A percentile compares a stretch with the other conserved stretches of the same genome.
Conservation (phyloP, 2,329 filamentous ascomycete species). For the Graphium sp. region DNA sequence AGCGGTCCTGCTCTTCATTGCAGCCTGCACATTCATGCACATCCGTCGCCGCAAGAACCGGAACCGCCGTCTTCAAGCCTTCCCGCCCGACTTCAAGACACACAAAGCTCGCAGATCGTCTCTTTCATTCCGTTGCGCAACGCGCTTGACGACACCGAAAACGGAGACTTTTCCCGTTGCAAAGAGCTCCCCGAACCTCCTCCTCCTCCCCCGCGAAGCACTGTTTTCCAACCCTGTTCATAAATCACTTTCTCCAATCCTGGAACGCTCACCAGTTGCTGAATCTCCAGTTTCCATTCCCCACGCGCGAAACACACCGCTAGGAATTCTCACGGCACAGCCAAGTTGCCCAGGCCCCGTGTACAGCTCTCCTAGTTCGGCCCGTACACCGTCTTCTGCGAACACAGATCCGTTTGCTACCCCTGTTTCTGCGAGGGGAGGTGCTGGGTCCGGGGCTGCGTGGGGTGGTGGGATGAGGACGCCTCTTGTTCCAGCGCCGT, state of each 20-base stretch:
- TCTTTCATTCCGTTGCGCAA: conserved; percentile 33
- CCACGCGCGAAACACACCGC: neutral
- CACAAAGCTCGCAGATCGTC: conserved; percentile 20
- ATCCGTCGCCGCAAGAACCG: conserved; percentile 23
- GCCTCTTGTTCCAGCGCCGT: too few species aligned
- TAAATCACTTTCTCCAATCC: too few species aligned
- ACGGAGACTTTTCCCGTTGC: too few species aligned
- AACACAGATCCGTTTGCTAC: too few species aligned
- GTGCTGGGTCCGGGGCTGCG: too few species aligned
- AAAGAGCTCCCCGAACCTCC: conserved; percentile 13
- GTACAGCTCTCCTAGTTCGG: too few species aligned
- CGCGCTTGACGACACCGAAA: conserved; percentile 22
- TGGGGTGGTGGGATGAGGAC: too few species aligned
- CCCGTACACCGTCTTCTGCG: too few species aligned
- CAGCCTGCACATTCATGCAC: conserved; percentile 24
- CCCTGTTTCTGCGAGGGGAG: too few species aligned
- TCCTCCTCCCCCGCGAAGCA: conserved; percentile 3
- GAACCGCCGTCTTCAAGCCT: conserved; percentile 17
- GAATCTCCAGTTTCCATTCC: neutral
- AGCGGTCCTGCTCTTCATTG: conserved; percentile 17
- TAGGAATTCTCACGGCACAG: too few species aligned
- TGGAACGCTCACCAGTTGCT: too few species aligned
- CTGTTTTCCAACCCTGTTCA: conserved; percentile 7
- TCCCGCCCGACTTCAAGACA: conserved; percentile 11
- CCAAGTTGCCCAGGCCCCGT: too few species aligned